Base-by-base conservation (phyloP, 768 basidiomycete species). In the Rhodosporidiobolus sp. region DNA sequence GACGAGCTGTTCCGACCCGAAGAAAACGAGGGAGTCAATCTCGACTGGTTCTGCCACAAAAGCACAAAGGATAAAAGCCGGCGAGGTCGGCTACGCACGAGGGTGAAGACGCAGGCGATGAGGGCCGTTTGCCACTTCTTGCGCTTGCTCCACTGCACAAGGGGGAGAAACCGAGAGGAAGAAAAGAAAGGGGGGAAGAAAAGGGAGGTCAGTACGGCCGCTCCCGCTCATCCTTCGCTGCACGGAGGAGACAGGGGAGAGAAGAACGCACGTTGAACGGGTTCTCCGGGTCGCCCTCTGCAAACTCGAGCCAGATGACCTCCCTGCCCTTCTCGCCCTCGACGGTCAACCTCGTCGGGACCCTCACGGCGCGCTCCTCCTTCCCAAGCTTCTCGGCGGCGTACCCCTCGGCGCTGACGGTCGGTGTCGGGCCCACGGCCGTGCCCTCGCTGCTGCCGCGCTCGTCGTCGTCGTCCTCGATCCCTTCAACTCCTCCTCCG, bases 81-180 rank as follows among this genome's bases (percentile, higher is more conserved):
- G 28, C 22, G 20, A 30, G 43, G 45, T 11, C 2, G 58, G 0
- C 30, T 17, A 62, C 66, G 58, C 30, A 67, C 66, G 28, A 72
- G 54, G 20, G 71, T 74, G 50, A 76, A 69, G 48, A 63, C 5
- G 53, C 70, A 72, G 8, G 56, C 54, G 48, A 76, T 34, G 12
- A 56, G 20, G 9, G 63, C 38, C 0, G 74, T 76, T 16, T 50
- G 48, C 74, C 74, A 76, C 32, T 76, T 76, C 34, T 69, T 69
- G 8, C 65, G 53, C 1, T 34, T 6, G 32, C 57, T 61, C 74
- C 70, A 75, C 65, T 70, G 73, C 4, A 4, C 19, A 17, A 32
- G 28, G 22, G 3, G 17, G 8, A 20, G 26, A 52, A 30, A 20
- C 30, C 34, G 24, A 20, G 8, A 43, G 57, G 35, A 9, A 30